phyloP scores from a whole-genome alignment of 768 basidiomycete species.

The Gautieria morchelliformis region DNA sequence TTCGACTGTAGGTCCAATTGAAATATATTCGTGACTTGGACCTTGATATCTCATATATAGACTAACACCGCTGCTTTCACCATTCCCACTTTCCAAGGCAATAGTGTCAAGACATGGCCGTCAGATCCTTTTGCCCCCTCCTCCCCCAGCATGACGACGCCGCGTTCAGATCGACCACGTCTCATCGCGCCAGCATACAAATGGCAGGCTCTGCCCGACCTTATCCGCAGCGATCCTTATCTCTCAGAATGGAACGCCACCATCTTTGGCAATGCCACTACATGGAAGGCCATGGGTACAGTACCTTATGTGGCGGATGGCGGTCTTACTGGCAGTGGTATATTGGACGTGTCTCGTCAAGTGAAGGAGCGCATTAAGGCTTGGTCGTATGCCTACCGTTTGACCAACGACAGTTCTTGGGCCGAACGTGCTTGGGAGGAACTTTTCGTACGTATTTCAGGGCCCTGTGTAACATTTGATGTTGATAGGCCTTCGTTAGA shows the following conservation, averaged over 20 bases:
- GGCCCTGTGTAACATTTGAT: slow-evolving; percentile 1
- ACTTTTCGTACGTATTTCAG: slow-evolving; percentile 50
- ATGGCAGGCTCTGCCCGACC: slow-evolving; percentile 70
- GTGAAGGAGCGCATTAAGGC: slow-evolving; percentile 90
- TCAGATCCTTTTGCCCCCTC: slow-evolving; percentile 64
- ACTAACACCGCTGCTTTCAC: slow-evolving; percentile 68
- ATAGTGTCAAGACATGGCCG: slow-evolving; percentile 58
- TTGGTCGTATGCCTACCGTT: slow-evolving; percentile 80
- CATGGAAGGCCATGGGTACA: slow-evolving; percentile 53
- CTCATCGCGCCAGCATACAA: slow-evolving; percentile 88
- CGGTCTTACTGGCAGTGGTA: slow-evolving; percentile 56
- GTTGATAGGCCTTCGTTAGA: slow-evolving; percentile 30
- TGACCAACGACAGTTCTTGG: slow-evolving; percentile 91
- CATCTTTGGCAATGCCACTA: slow-evolving; percentile 81
- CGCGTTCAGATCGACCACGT: slow-evolving; percentile 77
- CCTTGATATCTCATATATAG: slow-evolving; percentile 26
- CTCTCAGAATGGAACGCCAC: slow-evolving; percentile 81
- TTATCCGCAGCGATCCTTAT: slow-evolving; percentile 81
- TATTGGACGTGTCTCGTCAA: slow-evolving; percentile 82
- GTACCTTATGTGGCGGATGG: slow-evolving; percentile 71
- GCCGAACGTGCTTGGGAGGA: slow-evolving; percentile 79
- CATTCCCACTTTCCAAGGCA: slow-evolving; percentile 56
- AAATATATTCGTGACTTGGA: neutral
- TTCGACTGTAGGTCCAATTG: slow-evolving; percentile 56
- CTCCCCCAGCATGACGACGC: slow-evolving; percentile 46